These are phyloP conservation scores for Lophiostoma macrostomum DNA, from an alignment of 495 filamentous ascomycete genomes.

Conservation along the genomic window DNA sequence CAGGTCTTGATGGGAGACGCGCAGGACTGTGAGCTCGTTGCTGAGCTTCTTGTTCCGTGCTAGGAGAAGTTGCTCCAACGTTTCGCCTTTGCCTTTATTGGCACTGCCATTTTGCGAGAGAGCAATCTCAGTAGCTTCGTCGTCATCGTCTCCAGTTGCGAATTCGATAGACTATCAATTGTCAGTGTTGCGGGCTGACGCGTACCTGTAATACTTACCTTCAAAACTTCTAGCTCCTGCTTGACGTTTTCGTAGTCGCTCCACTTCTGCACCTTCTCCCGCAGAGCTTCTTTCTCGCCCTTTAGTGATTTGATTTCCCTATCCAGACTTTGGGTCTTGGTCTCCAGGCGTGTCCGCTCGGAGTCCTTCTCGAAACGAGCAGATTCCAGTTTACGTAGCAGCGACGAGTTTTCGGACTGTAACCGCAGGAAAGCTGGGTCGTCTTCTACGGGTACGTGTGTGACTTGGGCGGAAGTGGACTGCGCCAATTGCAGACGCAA, in stretches of 20 bases:
- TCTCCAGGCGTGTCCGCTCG: conserved; percentile 68
- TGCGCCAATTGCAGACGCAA: conserved; percentile 86
- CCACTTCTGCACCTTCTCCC: conserved; percentile 79
- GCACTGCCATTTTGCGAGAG: conserved; percentile 49
- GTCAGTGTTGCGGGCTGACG: conserved; percentile 3
- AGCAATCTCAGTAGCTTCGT: conserved; percentile 38
- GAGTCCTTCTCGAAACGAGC: conserved; percentile 77
- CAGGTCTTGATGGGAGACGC: conserved; percentile 91
- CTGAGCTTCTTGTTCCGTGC: conserved; percentile 93
- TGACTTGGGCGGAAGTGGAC: conserved; percentile 69
- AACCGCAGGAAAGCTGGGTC: conserved; percentile 82
- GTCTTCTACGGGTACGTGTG: conserved; percentile 58
- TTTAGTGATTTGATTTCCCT: conserved; percentile 64
- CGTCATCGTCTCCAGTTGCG: conserved; percentile 82
- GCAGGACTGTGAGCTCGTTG: conserved; percentile 86
- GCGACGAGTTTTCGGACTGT: conserved; percentile 85
- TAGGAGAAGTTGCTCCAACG: conserved; percentile 83
- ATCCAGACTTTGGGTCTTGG: conserved; percentile 69
- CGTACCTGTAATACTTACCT: conserved; percentile 46
- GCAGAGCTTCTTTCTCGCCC: conserved; percentile 67
- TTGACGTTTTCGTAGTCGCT: conserved; percentile 95
- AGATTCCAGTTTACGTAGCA: conserved; percentile 82
- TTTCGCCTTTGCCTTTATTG: conserved; percentile 66
- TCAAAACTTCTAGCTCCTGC: conserved; percentile 91
- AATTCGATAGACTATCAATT: conserved; percentile 79